Conservation (phyloP, 2,329 filamentous ascomycete genomes). For the Arachnopeziza araneosa region DNA sequence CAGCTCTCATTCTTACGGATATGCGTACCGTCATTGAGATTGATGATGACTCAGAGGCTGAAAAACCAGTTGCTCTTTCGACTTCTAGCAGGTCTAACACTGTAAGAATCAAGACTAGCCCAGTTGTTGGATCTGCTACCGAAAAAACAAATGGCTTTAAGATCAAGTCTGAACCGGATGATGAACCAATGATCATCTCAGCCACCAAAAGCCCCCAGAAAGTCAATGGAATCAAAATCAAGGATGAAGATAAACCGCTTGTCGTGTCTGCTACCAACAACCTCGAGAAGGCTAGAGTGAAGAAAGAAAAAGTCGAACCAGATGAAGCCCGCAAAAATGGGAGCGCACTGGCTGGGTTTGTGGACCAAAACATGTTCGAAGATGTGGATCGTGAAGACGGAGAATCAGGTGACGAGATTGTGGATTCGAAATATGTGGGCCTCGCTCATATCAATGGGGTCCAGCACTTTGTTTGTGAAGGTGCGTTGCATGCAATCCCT, state of each 20-base stretch:
- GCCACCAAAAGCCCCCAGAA: not conserved
- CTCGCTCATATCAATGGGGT: constrained; percentile 21
- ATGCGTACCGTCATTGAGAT: not conserved
- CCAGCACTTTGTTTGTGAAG: constrained; percentile 24
- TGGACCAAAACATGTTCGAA: constrained; percentile 22
- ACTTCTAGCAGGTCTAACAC: not conserved
- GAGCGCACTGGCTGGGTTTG: not conserved
- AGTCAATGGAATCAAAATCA: not conserved
- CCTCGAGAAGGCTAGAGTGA: not conserved
- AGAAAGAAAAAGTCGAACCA: not conserved
- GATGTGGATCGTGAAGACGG: constrained; percentile 24
- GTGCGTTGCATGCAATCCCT: constrained; percentile 6
- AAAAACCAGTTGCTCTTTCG: not conserved
- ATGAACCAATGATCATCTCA: too few relatives aligned
- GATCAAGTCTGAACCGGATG: not conserved
- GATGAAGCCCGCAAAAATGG: not conserved
- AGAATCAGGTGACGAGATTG: constrained; percentile 13
- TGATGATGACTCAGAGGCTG: not conserved
- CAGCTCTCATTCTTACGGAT: not conserved
- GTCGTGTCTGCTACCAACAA: not conserved
- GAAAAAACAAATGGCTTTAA: not conserved
- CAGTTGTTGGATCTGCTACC: not conserved
- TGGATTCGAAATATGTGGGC: constrained; percentile 19
- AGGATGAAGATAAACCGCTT: not conserved
- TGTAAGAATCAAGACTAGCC: not conserved